Percentiles rank a stretch among this genome's conserved stretches.
Conservation (phyloP, 306 rosid species). For the Macrotyloma uniflorum region DNA sequence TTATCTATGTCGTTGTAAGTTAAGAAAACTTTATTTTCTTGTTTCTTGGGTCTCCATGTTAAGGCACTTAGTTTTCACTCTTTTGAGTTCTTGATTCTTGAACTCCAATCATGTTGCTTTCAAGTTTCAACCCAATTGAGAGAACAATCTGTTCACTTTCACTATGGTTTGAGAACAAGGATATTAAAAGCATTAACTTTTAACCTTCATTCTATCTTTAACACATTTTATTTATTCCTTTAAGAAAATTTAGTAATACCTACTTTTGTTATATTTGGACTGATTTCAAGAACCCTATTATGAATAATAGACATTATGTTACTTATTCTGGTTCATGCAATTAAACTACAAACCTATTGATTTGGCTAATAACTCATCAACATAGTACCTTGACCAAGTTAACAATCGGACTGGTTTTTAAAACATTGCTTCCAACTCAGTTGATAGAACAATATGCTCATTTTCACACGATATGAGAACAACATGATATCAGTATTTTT, state of each 20-base stretch:
- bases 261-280: background rate
- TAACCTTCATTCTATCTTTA: conserved; percentile 3
- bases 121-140: background rate
- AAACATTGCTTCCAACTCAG: too few species aligned
- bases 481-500: background rate
- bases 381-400: too few species aligned
- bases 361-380: too few species aligned
- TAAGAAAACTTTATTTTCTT: background rate
- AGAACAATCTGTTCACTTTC: conserved; percentile 1
- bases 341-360: too few species aligned
- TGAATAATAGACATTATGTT: too few species aligned
- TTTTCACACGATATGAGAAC: too few species aligned
- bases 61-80: conserved; percentile 2
- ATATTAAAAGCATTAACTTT: background rate
- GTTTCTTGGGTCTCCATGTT: background rate
- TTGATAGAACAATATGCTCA: too few species aligned
- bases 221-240: background rate
- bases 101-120: conserved; percentile 11
- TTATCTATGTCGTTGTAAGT: conserved; percentile 70
- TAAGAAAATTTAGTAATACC: background rate
- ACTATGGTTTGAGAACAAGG: background rate
- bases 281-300: background rate
- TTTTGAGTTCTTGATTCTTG: background rate
- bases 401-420: too few species aligned
- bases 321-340: too few species aligned